Conservation (phyloP, 495 filamentous ascomycete genomes). For the Neurospora sp. region DNA sequence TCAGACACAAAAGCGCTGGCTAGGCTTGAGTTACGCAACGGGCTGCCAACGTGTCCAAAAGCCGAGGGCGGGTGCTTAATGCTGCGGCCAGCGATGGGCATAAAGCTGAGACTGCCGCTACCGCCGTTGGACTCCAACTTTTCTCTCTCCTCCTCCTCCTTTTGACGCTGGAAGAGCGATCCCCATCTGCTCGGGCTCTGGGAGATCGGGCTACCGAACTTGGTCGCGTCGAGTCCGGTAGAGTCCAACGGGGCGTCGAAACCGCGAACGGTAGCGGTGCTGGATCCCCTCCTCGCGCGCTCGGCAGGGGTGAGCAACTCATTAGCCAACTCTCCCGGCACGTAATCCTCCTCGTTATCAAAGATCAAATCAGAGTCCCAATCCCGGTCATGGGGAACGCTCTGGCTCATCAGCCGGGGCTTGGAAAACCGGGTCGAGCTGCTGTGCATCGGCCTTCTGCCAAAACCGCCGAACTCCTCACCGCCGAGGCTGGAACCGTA, state of each 20-base stretch:
- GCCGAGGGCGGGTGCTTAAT: slow-evolving; percentile 38
- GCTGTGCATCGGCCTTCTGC: slow-evolving; percentile 75
- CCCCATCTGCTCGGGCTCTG: slow-evolving; percentile 83
- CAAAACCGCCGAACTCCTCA: slow-evolving; percentile 47
- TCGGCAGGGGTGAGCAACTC: slow-evolving; percentile 90
- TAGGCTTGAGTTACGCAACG: slow-evolving; percentile 74
- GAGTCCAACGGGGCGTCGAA: slow-evolving; percentile 38
- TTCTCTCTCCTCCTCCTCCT: slow-evolving; percentile 63
- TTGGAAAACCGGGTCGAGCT: slow-evolving; percentile 54
- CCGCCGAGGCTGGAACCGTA: slow-evolving; percentile 32
- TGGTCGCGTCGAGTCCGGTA: slow-evolving; percentile 40
- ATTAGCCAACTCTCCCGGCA: slow-evolving; percentile 68
- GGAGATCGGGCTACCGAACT: slow-evolving; percentile 67
- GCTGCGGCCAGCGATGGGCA: slow-evolving; percentile 12
- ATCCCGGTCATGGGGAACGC: slow-evolving; percentile 61
- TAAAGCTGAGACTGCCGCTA: slow-evolving; percentile 1
- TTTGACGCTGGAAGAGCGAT: slow-evolving; percentile 65
- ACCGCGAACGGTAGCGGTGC: slow-evolving; percentile 20
- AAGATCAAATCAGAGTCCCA: slow-evolving; percentile 82
- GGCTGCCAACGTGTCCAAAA: slow-evolving; percentile 86
- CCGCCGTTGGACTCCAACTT: slow-evolving; percentile 42
- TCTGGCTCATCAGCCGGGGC: slow-evolving; percentile 67
- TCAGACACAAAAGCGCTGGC: slow-evolving; percentile 56
- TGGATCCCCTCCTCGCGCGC: slow-evolving; percentile 69
- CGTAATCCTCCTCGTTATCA: slow-evolving; percentile 67